Evolutionary conservation across 108 stramenopile genomes (phyloP), one percentile per base, ranked within the genome.

Genomic region (Phaeodactylum tricornutum): DNA sequence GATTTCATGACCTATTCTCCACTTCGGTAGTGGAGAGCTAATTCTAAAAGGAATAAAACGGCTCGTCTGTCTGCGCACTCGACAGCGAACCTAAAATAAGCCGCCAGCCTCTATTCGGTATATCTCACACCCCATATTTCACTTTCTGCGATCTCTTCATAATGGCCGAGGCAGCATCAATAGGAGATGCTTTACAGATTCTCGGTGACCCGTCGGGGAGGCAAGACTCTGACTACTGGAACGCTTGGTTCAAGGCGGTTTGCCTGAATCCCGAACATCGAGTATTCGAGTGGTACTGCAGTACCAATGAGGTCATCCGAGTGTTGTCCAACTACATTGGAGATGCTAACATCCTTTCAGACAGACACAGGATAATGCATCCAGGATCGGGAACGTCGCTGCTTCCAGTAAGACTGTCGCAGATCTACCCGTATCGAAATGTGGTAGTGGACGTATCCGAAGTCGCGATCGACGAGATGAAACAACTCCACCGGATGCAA

Each of bases 391-490:
- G 55, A 46, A 57, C 43, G 3, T 57, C 55, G 11, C 47, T 49
- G 8, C 9, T 57, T 14, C 55, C 55, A 4, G 5, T 57, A 2
- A 27, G 8, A 8, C 16, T 57, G 22, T 12, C 29, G 8, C 20
- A 57, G 14, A 29, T 49, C 22, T 15, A 17, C 22, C 17, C 3
- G 8, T 15, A 32, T 24, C 14, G 3, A 14, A 47, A 57, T 11
- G 55, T 57, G 30, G 55, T 57, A 3, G 46, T 57, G 7, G 55
- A 57, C 17, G 42, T 57, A 12, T 46, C 55, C 6, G 9, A 25
- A n/a, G 12, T 50, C 8, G 55, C 55, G 7, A 29, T 57, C n/a
- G 47, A 53, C 6, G 55, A 57, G 42, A 57, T 57, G 55, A 54
- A 25, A 11, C 7, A 21, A 4, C 11, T 49, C n/a, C 55, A 57